These are phyloP conservation scores for Fusarium ambrosium DNA, from an alignment of 2,329 filamentous ascomycete genomes.

Conservation along the genomic window DNA sequence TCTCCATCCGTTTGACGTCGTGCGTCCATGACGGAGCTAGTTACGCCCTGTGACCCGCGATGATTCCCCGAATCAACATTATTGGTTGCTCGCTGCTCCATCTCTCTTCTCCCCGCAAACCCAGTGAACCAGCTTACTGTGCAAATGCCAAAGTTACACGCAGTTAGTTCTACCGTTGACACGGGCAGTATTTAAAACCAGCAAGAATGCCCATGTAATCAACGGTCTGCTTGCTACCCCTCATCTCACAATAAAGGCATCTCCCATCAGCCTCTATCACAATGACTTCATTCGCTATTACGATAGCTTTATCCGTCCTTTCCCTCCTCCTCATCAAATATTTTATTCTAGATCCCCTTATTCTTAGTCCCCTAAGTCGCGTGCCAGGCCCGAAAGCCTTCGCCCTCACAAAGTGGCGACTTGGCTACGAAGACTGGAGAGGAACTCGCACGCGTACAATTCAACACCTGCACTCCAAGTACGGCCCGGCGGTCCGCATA, in stretches of 20 bases:
- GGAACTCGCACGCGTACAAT: slow-evolving; percentile 59
- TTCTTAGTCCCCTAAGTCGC: background rate
- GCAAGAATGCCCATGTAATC: background rate
- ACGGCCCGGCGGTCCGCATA: slow-evolving; percentile 63
- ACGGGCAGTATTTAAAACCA: background rate
- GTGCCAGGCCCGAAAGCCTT: slow-evolving; percentile 39
- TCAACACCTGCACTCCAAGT: slow-evolving; percentile 57
- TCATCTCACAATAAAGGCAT: background rate
- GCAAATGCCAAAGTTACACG: background rate
- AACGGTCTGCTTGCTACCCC: background rate
- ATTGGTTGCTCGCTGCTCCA: background rate
- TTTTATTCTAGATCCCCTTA: background rate
- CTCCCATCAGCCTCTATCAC: background rate
- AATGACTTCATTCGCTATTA: background rate
- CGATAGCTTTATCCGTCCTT: background rate
- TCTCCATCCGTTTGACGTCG: background rate
- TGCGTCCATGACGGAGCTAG: background rate
- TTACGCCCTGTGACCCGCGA: background rate
- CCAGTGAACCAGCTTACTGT: background rate
- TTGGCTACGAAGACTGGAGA: slow-evolving; percentile 59
- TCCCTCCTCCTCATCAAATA: background rate
- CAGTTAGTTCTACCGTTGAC: background rate
- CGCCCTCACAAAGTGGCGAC: slow-evolving; percentile 59
- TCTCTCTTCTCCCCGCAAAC: background rate
- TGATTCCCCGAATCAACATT: background rate